Percentiles rank a stretch among this genome's conserved stretches.
Conservation (phyloP, 75 land plant genomes). For the Cunninghamia lanceolata region DNA sequence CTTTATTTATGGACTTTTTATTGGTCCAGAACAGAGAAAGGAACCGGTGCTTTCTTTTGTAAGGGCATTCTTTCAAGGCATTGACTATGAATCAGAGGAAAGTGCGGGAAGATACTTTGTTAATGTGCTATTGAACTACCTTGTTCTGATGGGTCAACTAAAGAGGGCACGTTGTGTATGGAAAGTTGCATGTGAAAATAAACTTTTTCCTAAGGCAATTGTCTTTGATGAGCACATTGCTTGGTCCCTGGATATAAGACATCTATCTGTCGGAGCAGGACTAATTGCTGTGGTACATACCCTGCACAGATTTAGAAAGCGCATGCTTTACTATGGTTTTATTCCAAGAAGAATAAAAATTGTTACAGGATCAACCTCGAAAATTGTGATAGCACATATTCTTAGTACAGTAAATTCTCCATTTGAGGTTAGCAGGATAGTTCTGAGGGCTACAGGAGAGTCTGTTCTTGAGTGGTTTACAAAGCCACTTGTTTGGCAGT, state of each 20-base stretch:
- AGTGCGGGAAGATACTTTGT: conserved; percentile 68
- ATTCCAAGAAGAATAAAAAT: conserved; percentile 77
- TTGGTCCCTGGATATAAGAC: conserved; percentile 80
- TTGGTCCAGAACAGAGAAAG: conserved; percentile 75
- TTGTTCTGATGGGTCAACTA: conserved; percentile 84
- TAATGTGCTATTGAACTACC: conserved; percentile 79
- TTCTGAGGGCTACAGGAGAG: conserved; percentile 68
- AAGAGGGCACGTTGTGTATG: conserved; percentile 85
- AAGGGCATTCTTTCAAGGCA: conserved; percentile 63
- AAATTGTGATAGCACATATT: conserved; percentile 68
- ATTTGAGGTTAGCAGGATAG: conserved; percentile 78
- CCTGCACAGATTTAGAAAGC: conserved; percentile 78
- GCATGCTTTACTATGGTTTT: conserved; percentile 81
- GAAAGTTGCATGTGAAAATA: conserved; percentile 87
- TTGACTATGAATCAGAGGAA: conserved; percentile 71
- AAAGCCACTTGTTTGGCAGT: conserved; percentile 80
- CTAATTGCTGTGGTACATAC: conserved; percentile 74
- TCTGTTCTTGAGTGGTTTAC: conserved; percentile 81
- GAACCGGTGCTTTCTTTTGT: conserved; percentile 70
- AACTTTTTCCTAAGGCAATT: conserved; percentile 85
- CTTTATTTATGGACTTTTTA: conserved; percentile 77
- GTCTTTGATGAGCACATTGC: conserved; percentile 85
- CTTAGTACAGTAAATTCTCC: conserved; percentile 67
- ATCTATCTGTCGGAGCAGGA: conserved; percentile 82
- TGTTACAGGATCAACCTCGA: conserved; percentile 73